Conservation (phyloP, 768 basidiomycete genomes). For the Macrocybe gigantea region DNA sequence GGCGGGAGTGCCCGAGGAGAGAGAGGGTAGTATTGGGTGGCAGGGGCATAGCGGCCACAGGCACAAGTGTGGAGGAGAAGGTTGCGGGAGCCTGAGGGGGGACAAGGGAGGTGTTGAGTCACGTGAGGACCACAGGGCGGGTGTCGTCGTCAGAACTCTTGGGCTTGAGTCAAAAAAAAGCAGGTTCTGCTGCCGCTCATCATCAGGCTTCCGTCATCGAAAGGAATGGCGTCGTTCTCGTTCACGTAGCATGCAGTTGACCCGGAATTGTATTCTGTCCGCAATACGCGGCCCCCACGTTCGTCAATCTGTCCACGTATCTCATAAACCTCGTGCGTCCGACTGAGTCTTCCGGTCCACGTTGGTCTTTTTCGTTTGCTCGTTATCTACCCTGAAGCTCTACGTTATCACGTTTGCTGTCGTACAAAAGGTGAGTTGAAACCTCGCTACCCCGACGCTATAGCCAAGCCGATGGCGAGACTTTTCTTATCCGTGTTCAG, state of each 20-base stretch:
- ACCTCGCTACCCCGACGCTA: not conserved
- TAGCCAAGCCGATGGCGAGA: not conserved
- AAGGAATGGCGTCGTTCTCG: too few species aligned
- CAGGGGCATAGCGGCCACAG: constrained; percentile 52
- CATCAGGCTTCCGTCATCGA: too few species aligned
- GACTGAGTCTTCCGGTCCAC: too few species aligned
- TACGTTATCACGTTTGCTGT: constrained; percentile 10
- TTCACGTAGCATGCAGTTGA: not conserved
- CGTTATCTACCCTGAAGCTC: not conserved
- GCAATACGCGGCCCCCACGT: constrained; percentile 7
- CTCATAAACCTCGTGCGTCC: too few species aligned
- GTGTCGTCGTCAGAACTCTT: too few species aligned
- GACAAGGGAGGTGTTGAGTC: too few species aligned
- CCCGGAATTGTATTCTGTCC: not conserved
- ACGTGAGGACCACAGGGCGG: too few species aligned
- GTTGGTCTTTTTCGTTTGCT: not conserved
- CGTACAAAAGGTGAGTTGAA: constrained; percentile 7
- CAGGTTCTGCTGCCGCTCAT: too few species aligned
- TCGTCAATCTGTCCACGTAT: constrained; percentile 4
- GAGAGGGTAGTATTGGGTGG: constrained; percentile 48
- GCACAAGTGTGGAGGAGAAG: not conserved
- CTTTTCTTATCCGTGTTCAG: constrained; percentile 4
- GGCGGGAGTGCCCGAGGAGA: constrained; percentile 51
- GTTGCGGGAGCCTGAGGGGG: too few species aligned
- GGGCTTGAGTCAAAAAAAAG: too few species aligned